Base-by-base conservation (phyloP, 371 early-diverging fungal species). In the Blakeslea trispora region DNA sequence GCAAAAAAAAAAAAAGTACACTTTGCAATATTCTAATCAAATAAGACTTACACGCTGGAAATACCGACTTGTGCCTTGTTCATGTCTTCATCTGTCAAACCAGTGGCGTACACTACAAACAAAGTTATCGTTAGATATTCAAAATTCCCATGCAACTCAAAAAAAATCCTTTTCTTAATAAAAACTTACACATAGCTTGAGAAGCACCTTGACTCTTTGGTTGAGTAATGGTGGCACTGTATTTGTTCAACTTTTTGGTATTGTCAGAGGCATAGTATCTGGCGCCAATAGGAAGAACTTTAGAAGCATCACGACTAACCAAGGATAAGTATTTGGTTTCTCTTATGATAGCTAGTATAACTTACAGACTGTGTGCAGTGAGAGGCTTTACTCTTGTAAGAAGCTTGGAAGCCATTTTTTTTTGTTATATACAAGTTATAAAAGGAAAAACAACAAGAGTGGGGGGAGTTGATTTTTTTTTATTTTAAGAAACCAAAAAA, bases 141-240 rank as follows among this genome's bases (percentile, higher is more conserved):
- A 4, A 14, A 7, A 23, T 5, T 32, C 17, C 18, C 17, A 14
- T 10, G 6, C 40, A 14, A n/a, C n/a, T n/a, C n/a, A n/a, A 21
- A 15, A 31, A 35, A 8, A 54, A 49, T 3, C 22, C 45, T 35
- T 35, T 17, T 28, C 4, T 32, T 41, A 19, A 7, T 7, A 32
- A 31, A 40, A 7, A 83, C 91, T 76, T 84, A 94, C 95, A 84
- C 94, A 95, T 94, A 13, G 98, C 98, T 75, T 98, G 96, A 45
- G 94, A 90, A 37, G 97, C 95, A 51, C 96, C 97, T 65, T 94
- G 94, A 37, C 90, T 81, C 68, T 94, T 94, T 45, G 91, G 92
- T 74, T 96, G 91, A 22, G 98, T 98, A 69, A 98, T 92, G 51
- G 78, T 81, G 35, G 88, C 64, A 68, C 91, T 91, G 75, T 79